phyloP scores from a whole-genome alignment of 2,329 filamentous ascomycete species.

The Venturiaceae sp. region DNA sequence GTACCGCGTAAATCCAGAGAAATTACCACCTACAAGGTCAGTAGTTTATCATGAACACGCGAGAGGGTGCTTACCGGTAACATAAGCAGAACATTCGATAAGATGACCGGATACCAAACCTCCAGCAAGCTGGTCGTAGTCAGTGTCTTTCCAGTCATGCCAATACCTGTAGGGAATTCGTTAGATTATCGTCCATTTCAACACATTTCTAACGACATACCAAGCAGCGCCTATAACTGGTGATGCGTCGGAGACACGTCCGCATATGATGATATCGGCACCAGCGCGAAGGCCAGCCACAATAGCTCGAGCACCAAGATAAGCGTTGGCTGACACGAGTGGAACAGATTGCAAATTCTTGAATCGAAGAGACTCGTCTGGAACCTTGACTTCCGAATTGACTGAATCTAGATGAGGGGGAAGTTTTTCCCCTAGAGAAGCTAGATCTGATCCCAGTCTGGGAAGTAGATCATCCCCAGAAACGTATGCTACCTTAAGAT shows the following conservation, averaged over 20 bases:
- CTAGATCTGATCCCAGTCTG: constrained; percentile 18
- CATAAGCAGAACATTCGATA: constrained; percentile 33
- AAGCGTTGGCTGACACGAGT: constrained; percentile 25
- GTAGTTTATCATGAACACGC: constrained; percentile 32
- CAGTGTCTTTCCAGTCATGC: constrained; percentile 30
- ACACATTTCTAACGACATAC: constrained; percentile 18
- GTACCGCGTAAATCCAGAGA: constrained; percentile 32
- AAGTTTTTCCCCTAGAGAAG: constrained; percentile 15
- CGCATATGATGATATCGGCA: constrained; percentile 35
- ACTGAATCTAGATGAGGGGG: constrained; percentile 32
- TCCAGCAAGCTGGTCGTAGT: constrained; percentile 30
- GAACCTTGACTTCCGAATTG: constrained; percentile 25
- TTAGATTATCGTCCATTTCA: background rate
- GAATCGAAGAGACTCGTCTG: constrained; percentile 27
- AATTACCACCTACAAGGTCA: constrained; percentile 33
- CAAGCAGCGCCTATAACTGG: constrained; percentile 31
- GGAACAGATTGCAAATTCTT: constrained; percentile 25
- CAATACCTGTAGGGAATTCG: constrained; percentile 27
- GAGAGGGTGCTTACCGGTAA: constrained; percentile 40
- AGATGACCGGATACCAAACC: constrained; percentile 34
- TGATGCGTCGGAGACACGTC: constrained; percentile 32
- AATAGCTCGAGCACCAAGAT: constrained; percentile 34
- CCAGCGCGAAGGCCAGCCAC: constrained; percentile 29
- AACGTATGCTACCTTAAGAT: constrained; percentile 35
- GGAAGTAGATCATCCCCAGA: constrained; percentile 34